Base-by-base conservation (phyloP, 352 stramenopile genomes). In the Phytophthora boehmeriae region DNA sequence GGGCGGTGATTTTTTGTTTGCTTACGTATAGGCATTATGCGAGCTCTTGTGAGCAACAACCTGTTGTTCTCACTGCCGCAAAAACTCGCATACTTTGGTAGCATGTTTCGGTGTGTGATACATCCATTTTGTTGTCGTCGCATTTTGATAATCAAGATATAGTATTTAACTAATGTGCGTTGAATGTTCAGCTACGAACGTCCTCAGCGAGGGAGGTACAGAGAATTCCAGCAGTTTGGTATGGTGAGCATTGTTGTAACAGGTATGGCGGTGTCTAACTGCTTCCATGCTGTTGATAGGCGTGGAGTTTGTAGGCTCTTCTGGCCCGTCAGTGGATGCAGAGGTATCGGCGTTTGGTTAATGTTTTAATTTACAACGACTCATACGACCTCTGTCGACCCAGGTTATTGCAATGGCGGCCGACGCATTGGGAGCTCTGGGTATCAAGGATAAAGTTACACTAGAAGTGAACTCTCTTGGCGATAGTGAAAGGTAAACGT, bases 181-280 rank as follows among this genome's bases (percentile, higher is more conserved):
- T 42, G 35, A 16, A 30, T 32, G 16, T 30, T 8, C 51, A 96
- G 88, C 6, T 96, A 96, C 59, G 88, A 96, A 55, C 86, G 88
- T 47, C 88, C 88, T 30, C 88, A 96, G 53, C 81, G 86, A 14
- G 88, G 88, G 4, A 86, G 88, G 6, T 96, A 95, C 54, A 78
- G 88, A 13, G 88, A 96, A 52, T 96, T 96, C 51, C 85, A 95
- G 63, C 88, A 96, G 44, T 96, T 96, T 68, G 88, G 83, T 91
- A 54, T 34, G 69, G 27, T 50, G 16, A 30, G 1, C 5, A 23
- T 35, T 38, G 23, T 66, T 8, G 8, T 20, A 27, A 13, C 35
- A n/a, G 25, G 36, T 23, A n/a, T 23, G 10, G 16, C 0, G 13
- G 39, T 16, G 35, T 43, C 36, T 49, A 35, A 64, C 63, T 56